Base-by-base conservation (phyloP, 495 filamentous ascomycete genomes). In the Neurospora pannonica region DNA sequence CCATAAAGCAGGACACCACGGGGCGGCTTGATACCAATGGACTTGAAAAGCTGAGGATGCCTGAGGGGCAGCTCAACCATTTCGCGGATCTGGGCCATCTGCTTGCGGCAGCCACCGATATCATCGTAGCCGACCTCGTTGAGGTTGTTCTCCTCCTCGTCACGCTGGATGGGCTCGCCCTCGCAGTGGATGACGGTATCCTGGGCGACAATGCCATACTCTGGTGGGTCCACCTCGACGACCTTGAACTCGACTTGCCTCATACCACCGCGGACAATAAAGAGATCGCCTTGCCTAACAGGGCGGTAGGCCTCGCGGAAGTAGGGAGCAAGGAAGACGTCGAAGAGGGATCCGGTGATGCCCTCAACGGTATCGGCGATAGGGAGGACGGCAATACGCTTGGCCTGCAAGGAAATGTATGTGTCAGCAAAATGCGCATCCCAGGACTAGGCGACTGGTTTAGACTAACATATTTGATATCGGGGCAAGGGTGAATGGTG, bases 111-210 rank as follows among this genome's bases (percentile, higher is more conserved):
- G 74, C 96, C 96, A 90, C 96, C 96, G 83, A 99, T 98, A 82
- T 99, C 96, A 81, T 99, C 96, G 79, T 99, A 99, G 39, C 96
- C 96, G 79, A 99, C 96, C 81, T 99, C 96, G 82, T 98, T 99
- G 73, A 99, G 86, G 83, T 98, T 99, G 80, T 95, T 96, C 86
- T 99, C 96, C 82, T 99, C 96, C 79, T 99, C 96, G 79, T 99
- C 96, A 72, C 96, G 95, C 85, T 98, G 94, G 80, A 99, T 97
- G 38, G 96, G 95, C 81, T 98, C 96, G 75, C 96, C 96, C 84
- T 99, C 96, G 84, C 96, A 98, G 86, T 98, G 96, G 78, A 99
- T 98, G 79, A 98, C 91, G 13, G 96, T 99, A 80, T 99, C 96
- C 84, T 98, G 96, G 17, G 96, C 96, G 71, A 99, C 96, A 76